Evolutionary conservation across 352 stramenopile genomes (phyloP).

Genomic region (Phytophthora citrophthora): DNA sequence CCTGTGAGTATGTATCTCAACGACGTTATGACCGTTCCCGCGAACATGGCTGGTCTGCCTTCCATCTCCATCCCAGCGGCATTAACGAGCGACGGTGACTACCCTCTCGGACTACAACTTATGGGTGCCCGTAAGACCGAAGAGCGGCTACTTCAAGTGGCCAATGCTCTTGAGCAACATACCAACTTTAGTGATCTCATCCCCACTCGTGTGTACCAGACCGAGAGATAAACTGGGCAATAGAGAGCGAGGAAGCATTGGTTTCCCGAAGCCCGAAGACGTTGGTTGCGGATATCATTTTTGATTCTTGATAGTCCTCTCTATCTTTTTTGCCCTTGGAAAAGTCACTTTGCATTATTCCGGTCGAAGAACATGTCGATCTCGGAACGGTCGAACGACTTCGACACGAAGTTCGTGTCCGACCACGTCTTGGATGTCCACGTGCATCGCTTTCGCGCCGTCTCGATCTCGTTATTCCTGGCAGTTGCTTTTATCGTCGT

Average conservation of each 20-base stretch:
- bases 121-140: constrained; percentile 75
- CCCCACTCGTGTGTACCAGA: constrained; percentile 61
- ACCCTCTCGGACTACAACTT: constrained; percentile 83
- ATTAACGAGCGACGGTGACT: constrained; percentile 55
- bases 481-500: not conserved
- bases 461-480: not conserved
- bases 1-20: constrained; percentile 91
- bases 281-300: not conserved
- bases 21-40: constrained; percentile 93
- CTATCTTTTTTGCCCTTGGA: not conserved
- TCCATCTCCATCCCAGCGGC: constrained; percentile 82
- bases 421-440: constrained; percentile 1
- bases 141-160: constrained; percentile 65
- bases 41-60: constrained; percentile 88
- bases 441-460: constrained; percentile 5
- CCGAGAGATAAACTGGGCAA: constrained; percentile 23
- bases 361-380: no score
- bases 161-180: constrained; percentile 66
- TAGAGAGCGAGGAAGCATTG: no score
- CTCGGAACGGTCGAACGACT: not conserved
- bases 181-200: constrained; percentile 53
- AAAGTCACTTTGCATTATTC: not conserved
- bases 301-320: not conserved
- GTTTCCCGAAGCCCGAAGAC: not conserved
- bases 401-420: not conserved